phyloP scores from a whole-genome alignment of 1,139 yeast genomes.

The Saccharomyces pastorianus region DNA sequence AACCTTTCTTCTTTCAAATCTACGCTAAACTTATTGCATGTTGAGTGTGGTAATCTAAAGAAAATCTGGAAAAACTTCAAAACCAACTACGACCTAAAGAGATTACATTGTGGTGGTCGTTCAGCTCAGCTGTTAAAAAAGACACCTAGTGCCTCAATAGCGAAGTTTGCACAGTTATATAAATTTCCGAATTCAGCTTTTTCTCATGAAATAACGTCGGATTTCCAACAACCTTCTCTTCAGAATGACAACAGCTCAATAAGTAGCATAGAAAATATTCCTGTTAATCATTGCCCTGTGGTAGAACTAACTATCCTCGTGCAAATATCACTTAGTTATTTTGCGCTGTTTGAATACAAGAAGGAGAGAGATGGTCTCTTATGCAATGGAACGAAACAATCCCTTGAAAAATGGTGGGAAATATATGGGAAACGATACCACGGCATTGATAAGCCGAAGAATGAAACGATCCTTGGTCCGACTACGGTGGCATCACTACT shows the following conservation, averaged over 20 bases:
- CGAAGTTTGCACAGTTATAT: conserved; percentile 73
- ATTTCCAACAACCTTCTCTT: not conserved
- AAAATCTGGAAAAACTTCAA: conserved; percentile 49
- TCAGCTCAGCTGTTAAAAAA: conserved; percentile 59
- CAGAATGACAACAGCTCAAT: not conserved
- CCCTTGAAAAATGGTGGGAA: conserved; percentile 77
- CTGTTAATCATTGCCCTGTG: conserved; percentile 32
- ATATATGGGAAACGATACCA: conserved; percentile 57
- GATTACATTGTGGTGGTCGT: conserved; percentile 79
- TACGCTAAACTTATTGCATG: conserved; percentile 58
- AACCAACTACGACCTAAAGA: conserved; percentile 67
- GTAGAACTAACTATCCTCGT: conserved; percentile 64
- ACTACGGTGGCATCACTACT: conserved; percentile 53
- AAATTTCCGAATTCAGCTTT: conserved; percentile 24
- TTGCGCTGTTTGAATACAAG: conserved; percentile 55
- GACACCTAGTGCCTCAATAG: conserved; percentile 72
- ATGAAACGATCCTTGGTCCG: conserved; percentile 51
- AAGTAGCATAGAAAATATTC: not conserved
- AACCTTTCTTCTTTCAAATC: conserved; percentile 77
- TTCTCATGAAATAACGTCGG: not conserved
- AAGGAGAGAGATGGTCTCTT: conserved; percentile 73
- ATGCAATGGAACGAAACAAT: conserved; percentile 68
- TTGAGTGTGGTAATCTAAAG: conserved; percentile 55
- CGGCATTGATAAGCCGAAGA: conserved; percentile 33
- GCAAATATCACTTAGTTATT: conserved; percentile 72